phyloP scores from a whole-genome alignment of 805 yeast species.

The Saccharomycopsis fibuligera region DNA sequence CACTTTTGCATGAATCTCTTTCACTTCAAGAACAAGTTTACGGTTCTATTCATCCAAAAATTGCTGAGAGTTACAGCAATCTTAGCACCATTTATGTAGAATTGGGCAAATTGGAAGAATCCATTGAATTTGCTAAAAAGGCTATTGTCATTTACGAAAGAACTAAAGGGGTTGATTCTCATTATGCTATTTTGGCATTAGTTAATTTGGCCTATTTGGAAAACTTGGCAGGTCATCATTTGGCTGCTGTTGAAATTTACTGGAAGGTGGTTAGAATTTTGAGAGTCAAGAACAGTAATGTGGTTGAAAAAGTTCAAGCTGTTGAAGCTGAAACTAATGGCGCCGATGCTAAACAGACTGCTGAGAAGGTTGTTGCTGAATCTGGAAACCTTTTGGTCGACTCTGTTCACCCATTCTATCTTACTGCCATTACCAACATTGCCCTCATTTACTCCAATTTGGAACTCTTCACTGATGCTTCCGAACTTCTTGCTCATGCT shows the following conservation, averaged over 20 bases:
- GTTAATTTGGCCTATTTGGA: slow-evolving; percentile 73
- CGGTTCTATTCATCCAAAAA: slow-evolving; percentile 73
- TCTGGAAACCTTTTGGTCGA: background rate
- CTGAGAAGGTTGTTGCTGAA: background rate
- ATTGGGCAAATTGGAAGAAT: slow-evolving; percentile 47
- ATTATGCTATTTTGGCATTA: slow-evolving; percentile 64
- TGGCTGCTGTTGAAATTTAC: slow-evolving; percentile 57
- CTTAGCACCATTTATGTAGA: slow-evolving; percentile 65
- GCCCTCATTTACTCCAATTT: slow-evolving; percentile 52
- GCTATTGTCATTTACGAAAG: slow-evolving; percentile 75
- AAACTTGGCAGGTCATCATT: slow-evolving; percentile 47
- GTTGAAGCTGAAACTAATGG: too few species aligned
- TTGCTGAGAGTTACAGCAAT: slow-evolving; percentile 61
- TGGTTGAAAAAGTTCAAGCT: slow-evolving; percentile 23
- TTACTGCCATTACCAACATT: slow-evolving; percentile 56
- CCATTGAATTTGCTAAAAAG: slow-evolving; percentile 59
- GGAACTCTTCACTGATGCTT: slow-evolving; percentile 42
- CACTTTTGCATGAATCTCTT: slow-evolving; percentile 62
- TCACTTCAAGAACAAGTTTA: slow-evolving; percentile 75
- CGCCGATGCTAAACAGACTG: too few species aligned
- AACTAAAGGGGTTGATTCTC: slow-evolving; percentile 71
- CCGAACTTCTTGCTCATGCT: slow-evolving; percentile 47
- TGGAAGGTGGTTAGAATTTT: slow-evolving; percentile 54
- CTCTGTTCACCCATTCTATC: slow-evolving; percentile 54
- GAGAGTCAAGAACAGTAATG: slow-evolving; percentile 48